Evolutionary conservation across 1,284 basidiomycete genomes (phyloP), one percentile per base, ranked within the genome.

Genomic region (Apiotrichum domesticum): DNA sequence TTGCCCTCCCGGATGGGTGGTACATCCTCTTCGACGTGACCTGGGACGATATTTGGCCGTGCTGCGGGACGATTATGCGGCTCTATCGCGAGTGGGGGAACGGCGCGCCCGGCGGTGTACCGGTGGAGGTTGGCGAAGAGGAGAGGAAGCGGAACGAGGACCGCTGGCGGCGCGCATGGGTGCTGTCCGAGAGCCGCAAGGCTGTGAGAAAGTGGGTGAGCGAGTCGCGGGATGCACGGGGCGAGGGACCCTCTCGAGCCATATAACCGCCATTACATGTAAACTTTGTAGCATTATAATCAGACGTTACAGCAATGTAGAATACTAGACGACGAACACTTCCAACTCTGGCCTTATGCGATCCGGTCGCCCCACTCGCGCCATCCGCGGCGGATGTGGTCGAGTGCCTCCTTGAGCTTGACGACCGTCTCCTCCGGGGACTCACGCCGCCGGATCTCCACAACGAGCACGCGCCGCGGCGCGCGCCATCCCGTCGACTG

Each of bases 1-100:
- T 93, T 32, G 73, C 87, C 0, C 79, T 94, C 1, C 90, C 90
- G 0, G 83, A 83, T 1, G 77, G 80, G n/a, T 95, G 90, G 90
- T 92, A 87, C 85, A 83, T 87, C 51, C 79, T 95, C 2, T 95
- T 95, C 67, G 90, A 95, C 68, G 87, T 87, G 0, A 80, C 84
- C 1, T 88, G 84, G 83, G 88, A 90, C 55, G 90, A 94, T 66
- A 80, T 94, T 43, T 87, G 86, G 85, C 84, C 80, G 60, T 84
- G 90, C 13, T 85, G 85, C 58, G 90, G 88, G 10, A 81, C 82
- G 63, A 82, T 93, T 51, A 87, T 89, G 86, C 79, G 84, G 44
- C 76, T 94, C 4, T 95, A 70, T 65, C 42, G 59, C 21, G 66
- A 68, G 14, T 76, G 74, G 75, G 73, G 71, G 3, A 40, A 39